Conservation (phyloP, 1,284 basidiomycete species). For the Pisolithus thermaeus region DNA sequence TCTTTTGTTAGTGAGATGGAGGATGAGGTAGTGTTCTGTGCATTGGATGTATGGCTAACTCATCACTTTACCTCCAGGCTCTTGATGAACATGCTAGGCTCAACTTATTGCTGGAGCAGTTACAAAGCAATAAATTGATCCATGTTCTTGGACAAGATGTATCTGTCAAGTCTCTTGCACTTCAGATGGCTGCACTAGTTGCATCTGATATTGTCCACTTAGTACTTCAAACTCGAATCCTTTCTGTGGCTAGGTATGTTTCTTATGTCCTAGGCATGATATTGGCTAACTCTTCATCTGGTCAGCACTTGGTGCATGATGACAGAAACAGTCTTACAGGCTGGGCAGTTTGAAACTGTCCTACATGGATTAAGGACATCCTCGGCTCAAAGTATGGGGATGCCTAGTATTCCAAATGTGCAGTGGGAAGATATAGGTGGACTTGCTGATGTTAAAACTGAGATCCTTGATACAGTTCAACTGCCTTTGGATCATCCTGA, state of each 20-base stretch:
- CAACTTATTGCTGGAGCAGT: constrained; percentile 23
- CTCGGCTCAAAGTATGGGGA: constrained; percentile 92
- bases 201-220: constrained; percentile 80
- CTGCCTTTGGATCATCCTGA: constrained; percentile 93
- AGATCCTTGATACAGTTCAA: constrained; percentile 97
- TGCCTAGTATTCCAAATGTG: constrained; percentile 94
- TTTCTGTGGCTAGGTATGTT: constrained; percentile 50
- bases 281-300: neutral
- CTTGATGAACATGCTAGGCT: constrained; percentile 75
- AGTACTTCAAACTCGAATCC: constrained; percentile 55
- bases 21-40: constrained; percentile 52
- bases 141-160: constrained; percentile 69
- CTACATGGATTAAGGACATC: constrained; percentile 72
- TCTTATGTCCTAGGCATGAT: neutral
- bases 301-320: neutral
- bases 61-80: constrained; percentile 43
- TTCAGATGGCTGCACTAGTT: constrained; percentile 89
- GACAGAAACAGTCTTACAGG: constrained; percentile 18
- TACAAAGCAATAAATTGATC: constrained; percentile 5
- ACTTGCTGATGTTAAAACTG: constrained; percentile 80
- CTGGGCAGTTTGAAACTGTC: constrained; percentile 69
- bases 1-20: constrained; percentile 87
- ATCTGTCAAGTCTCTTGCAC: constrained; percentile 66
- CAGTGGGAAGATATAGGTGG: constrained; percentile 99
- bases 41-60: constrained; percentile 3